Evolutionary conservation across 2,329 filamentous ascomycete species (phyloP), one percentile per base, ranked within the genome.

Genomic region (Chaetomium olivaceum): DNA sequence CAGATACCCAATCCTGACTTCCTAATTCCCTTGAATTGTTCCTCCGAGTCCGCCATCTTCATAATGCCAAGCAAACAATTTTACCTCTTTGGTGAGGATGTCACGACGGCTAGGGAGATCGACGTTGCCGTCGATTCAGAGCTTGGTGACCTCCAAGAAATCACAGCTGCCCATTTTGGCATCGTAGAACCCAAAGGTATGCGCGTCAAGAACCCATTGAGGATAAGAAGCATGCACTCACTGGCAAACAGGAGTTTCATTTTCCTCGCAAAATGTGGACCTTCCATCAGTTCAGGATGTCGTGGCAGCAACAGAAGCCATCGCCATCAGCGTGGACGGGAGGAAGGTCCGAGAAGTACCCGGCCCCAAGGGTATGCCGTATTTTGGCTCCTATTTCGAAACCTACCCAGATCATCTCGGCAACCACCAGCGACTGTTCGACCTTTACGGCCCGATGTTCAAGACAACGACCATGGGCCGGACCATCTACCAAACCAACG

Each of bases 331-430:
- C 4, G 78, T 86, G 19, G 82, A 85, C 64, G 82, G 83, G 25
- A 77, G 82, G 46, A 71, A 76, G 4, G 80, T 85, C 7, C 81
- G 80, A 1, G 76, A 81, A 2, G 74, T 86, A 8, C 85, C 82
- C 2, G 84, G 85, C 0, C 82, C 84, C 4, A 74, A 73, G 21
- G 80, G 78, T 4, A 74, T 82, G 1, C 81, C 82, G 2, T 76
- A 80, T n/a, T 74, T 86, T 3, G 85, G 85, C 23, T 85, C 81
- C 69, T 83, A 80, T 73, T 82, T 82, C 54, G 83, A 86, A 66
- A 74, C 86, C 11, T 87, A 80, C 69, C 85, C 85, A 0, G 85
- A 87, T 67, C 83, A 85, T 65, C 77, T 87, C 0, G 84, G 85
- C 3, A 87, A 87, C 73, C 81, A 61, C 36, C 43, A 63, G 6